Evolutionary conservation across 2,329 filamentous ascomycete genomes (phyloP).

Genomic region (Alternaria triticimaculans): DNA sequence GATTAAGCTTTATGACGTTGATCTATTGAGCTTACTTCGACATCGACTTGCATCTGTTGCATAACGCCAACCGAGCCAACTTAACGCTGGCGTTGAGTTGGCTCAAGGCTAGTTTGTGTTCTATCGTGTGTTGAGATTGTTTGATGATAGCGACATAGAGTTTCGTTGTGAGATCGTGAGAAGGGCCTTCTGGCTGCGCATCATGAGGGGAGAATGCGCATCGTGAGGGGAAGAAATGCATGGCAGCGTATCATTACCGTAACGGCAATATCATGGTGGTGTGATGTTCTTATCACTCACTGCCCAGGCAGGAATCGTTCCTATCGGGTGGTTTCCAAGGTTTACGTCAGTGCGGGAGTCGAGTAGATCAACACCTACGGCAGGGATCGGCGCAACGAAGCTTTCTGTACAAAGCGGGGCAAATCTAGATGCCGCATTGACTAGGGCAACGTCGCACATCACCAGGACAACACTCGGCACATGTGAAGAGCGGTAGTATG

Average conservation of each 20-base stretch:
- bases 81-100: background rate
- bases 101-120: background rate
- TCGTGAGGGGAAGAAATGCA: background rate
- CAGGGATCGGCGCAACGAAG: background rate
- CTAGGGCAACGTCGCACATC: background rate
- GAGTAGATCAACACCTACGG: background rate
- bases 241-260: background rate
- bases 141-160: background rate
- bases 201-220: background rate
- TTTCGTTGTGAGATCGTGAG: background rate
- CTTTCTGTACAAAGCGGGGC: background rate
- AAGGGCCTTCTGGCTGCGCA: background rate
- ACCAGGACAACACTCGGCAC: background rate
- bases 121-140: background rate
- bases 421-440: background rate
- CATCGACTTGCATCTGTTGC: conserved; percentile 3
- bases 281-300: background rate
- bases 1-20: conserved; percentile 17
- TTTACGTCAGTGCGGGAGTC: background rate
- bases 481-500: background rate
- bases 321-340: background rate
- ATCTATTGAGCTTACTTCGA: conserved; percentile 16
- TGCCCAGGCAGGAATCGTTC: background rate
- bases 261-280: background rate
- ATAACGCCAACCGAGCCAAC: background rate